Evolutionary conservation across 148 eudicot genomes (phyloP), one percentile per base, ranked within the genome.

Genomic region (Chenopodium quinoa): DNA sequence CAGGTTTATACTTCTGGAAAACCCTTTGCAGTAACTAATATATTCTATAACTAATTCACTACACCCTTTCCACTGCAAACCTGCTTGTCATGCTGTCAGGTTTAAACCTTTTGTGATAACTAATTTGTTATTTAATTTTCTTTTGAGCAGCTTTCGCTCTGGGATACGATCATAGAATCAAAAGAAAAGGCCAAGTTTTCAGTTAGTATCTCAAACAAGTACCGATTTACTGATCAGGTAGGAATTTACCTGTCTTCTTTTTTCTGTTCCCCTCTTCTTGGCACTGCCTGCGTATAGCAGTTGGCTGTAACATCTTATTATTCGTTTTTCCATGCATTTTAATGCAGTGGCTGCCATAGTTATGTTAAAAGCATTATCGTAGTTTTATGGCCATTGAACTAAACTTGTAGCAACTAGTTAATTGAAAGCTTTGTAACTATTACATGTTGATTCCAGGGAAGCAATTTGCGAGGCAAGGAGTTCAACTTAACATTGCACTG

Each of bases 401-500:
- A 1, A 17, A n/a, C 25, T 56, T 73, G 12, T 64, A 76, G 65
- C 65, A 34, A 19, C 34, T 52, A 54, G 12, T 48, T 34, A 23
- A 27, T 27, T 68, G 71, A 79, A 80, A 50, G 9, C 34, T 37
- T 69, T 27, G 79, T 4, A 19, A 79, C 46, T 68, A 50, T 31
- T 27, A 29, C 4, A 19, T 52, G 44, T 82, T 2, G 66, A n/a
- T 73, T 78, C 6, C 83, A 93, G 97, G 98, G 97, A 77, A 90
- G 90, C 91, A 92, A 91, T 83, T 90, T 95, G 71, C 84, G 93
- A 71, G 97, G 93, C 25, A 92, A 86, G 87, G 90, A 89, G 58
- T 95, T 87, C 79, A 95, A 95, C 88, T 84, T 95, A 83, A 93
- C 97, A 47, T 81, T 95, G 90, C 97, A 95, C 82, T 95, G 97